phyloP scores from a whole-genome alignment of 805 yeast species.

The Teunomyces aglyptinius region DNA sequence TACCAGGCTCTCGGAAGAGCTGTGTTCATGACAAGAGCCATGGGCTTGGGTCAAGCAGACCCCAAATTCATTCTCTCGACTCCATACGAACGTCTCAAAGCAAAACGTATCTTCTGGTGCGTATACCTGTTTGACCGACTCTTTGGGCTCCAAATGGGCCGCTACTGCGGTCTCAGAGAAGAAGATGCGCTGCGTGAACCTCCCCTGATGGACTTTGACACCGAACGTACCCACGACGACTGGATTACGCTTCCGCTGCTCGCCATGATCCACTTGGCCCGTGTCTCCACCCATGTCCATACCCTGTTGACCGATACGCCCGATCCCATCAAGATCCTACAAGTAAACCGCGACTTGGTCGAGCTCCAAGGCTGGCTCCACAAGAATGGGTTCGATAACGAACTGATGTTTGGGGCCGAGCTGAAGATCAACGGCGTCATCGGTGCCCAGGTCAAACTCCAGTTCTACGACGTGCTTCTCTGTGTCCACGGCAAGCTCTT shows the following conservation, averaged over 20 bases:
- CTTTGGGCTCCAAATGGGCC: slow-evolving; percentile 52
- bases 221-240: slow-evolving; percentile 37
- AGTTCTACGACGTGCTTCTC: slow-evolving; percentile 36
- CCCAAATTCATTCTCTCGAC: slow-evolving; percentile 21
- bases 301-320: slow-evolving; percentile 25
- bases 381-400: slow-evolving; percentile 32
- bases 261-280: slow-evolving; percentile 45
- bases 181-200: slow-evolving; percentile 33
- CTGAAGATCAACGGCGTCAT: slow-evolving; percentile 14
- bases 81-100: slow-evolving; percentile 44
- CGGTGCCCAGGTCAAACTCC: slow-evolving; percentile 37
- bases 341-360: slow-evolving; percentile 30
- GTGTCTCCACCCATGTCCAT: slow-evolving; percentile 36
- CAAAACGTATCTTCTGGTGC: slow-evolving; percentile 53
- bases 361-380: slow-evolving; percentile 33
- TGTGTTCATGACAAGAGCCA: slow-evolving; percentile 32
- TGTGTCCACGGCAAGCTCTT: slow-evolving; percentile 35
- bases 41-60: slow-evolving; percentile 31
- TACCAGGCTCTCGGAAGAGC: slow-evolving; percentile 35
- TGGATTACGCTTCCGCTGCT: slow-evolving; percentile 50
- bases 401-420: slow-evolving; percentile 11
- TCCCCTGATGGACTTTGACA: slow-evolving; percentile 28
- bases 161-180: slow-evolving; percentile 36
- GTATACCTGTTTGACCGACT: slow-evolving; percentile 55
- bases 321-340: slow-evolving; percentile 26